phyloP scores from a whole-genome alignment of 129 eudicot species.

The Glebionis coronaria region DNA sequence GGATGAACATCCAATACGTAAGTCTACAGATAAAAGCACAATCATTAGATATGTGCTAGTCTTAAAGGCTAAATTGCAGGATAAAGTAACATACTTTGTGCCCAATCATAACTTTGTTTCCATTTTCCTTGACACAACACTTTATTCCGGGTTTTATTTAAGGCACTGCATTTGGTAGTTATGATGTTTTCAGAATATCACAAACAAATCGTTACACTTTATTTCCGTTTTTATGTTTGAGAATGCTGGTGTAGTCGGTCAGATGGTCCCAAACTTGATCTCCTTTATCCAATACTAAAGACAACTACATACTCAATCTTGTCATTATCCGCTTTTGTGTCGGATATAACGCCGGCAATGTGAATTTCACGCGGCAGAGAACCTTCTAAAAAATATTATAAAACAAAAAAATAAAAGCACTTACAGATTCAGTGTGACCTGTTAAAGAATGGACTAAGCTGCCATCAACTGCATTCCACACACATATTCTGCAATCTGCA shows the following conservation, averaged over 20 bases:
- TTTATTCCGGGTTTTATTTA: neutral
- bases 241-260: neutral
- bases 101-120: neutral
- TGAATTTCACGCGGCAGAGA: neutral
- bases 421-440: conserved; percentile 93
- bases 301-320: neutral
- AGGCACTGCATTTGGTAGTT: neutral
- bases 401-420: conserved; percentile 21
- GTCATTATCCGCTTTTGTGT: neutral
- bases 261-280: neutral
- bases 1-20: conserved; percentile 99
- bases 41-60: conserved; percentile 19
- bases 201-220: neutral
- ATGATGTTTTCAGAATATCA: conserved; percentile 6
- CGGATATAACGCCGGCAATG: neutral
- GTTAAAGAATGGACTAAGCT: conserved; percentile 96
- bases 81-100: neutral
- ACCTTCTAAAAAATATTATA: neutral
- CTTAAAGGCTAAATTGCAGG: neutral
- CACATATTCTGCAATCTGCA: conserved; percentile 99
- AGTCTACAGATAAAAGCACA: conserved; percentile 48
- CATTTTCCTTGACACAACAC: neutral
- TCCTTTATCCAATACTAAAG: neutral
- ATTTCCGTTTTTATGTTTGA: neutral
- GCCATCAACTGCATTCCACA: conserved; percentile 98